Evolutionary conservation across 495 filamentous ascomycete species (phyloP).

Genomic region (Achaetomiella virescens): DNA sequence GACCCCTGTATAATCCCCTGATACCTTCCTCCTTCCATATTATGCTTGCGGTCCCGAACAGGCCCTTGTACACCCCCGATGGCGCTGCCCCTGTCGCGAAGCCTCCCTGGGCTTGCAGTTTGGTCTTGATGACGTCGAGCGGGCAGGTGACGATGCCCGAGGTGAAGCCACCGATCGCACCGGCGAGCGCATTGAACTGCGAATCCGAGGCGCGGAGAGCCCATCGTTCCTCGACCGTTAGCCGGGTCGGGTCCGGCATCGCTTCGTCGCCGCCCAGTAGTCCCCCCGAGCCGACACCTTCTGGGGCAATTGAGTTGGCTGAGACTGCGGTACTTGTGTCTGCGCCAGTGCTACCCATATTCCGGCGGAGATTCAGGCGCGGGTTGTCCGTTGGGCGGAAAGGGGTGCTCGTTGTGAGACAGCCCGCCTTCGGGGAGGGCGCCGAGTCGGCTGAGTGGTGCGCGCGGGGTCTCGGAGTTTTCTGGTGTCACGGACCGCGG

Average conservation of each 20-base stretch:
- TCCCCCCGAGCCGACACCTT: background rate
- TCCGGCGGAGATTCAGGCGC: slow-evolving; percentile 30
- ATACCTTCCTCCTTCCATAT: slow-evolving; percentile 88
- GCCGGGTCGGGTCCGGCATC: slow-evolving; percentile 33
- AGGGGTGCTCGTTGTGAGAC: slow-evolving; percentile 41
- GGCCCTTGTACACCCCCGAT: slow-evolving; percentile 67
- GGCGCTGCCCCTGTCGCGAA: slow-evolving; percentile 43
- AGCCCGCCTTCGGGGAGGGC: slow-evolving; percentile 33
- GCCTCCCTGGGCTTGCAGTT: slow-evolving; percentile 92
- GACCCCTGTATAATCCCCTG: slow-evolving; percentile 83
- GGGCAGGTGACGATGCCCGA: slow-evolving; percentile 95
- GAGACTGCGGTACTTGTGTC: slow-evolving; percentile 12
- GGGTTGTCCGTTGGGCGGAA: slow-evolving; percentile 30
- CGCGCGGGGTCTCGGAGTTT: background rate
- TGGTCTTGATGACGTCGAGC: slow-evolving; percentile 98
- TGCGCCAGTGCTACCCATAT: slow-evolving; percentile 33
- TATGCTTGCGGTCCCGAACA: slow-evolving; percentile 74
- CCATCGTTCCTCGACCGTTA: slow-evolving; percentile 54
- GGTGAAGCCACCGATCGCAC: slow-evolving; percentile 80
- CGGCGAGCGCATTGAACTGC: slow-evolving; percentile 61
- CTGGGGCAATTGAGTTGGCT: slow-evolving; percentile 5
- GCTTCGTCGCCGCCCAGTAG: slow-evolving; percentile 11
- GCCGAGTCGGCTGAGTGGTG: too few relatives aligned
- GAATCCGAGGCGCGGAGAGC: slow-evolving; percentile 42
- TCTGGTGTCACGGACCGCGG: slow-evolving; percentile 12